These are phyloP conservation scores for Saccharomycopsis javanensis DNA, from an alignment of 805 yeast genomes.

Conservation along the genomic window DNA sequence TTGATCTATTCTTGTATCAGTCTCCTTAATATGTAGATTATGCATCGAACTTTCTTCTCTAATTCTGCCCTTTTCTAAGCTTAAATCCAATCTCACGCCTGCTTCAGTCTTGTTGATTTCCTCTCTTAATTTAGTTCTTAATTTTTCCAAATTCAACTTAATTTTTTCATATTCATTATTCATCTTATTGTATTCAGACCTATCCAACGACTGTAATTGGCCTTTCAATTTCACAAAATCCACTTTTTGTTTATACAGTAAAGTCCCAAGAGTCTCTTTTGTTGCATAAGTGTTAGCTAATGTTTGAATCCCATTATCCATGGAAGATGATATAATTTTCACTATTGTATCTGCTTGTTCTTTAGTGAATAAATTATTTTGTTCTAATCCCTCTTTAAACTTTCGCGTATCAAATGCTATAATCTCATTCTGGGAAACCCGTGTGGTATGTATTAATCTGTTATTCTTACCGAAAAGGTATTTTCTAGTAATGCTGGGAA, in stretches of 20 bases:
- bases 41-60: conserved; percentile 90
- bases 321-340: conserved; percentile 57
- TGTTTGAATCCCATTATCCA: conserved; percentile 69
- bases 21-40: conserved; percentile 88
- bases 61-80: conserved; percentile 89
- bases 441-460: neutral
- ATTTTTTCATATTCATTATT: conserved; percentile 83
- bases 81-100: conserved; percentile 81
- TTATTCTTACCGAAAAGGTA: neutral
- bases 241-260: conserved; percentile 91
- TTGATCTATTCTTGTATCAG: conserved; percentile 90
- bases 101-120: conserved; percentile 87
- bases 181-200: conserved; percentile 70
- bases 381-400: conserved; percentile 52
- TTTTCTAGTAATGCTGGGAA: neutral
- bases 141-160: conserved; percentile 73
- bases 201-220: conserved; percentile 81
- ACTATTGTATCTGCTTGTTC: conserved; percentile 78
- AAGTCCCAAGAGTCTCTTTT: conserved; percentile 69
- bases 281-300: conserved; percentile 74
- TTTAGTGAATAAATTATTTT: conserved; percentile 59
- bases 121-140: conserved; percentile 76
- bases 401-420: conserved; percentile 50
- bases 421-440: neutral
- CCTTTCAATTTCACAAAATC: conserved; percentile 93